phyloP scores from a whole-genome alignment of 192 early-diverging fungal genomes.

The Kappamyces sp. region DNA sequence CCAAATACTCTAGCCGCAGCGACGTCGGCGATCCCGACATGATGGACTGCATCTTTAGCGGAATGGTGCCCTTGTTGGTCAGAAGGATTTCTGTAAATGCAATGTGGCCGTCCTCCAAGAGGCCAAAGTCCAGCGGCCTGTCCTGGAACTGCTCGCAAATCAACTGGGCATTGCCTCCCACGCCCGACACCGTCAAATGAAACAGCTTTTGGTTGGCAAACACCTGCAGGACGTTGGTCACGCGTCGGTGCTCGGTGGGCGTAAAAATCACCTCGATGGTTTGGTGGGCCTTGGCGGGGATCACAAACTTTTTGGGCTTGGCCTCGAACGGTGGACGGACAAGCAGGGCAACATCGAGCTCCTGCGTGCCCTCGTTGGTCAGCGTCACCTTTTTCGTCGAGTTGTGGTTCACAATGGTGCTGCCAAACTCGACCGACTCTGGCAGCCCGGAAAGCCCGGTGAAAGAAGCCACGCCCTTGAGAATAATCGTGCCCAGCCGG shows the following conservation, averaged over 20 bases:
- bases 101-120: constrained; percentile 45
- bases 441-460: constrained; percentile 46
- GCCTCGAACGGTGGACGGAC: constrained; percentile 43
- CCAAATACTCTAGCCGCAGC: constrained; percentile 43
- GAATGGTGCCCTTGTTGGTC: constrained; percentile 53
- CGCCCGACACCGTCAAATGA: constrained; percentile 34
- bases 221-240: constrained; percentile 33
- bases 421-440: constrained; percentile 51
- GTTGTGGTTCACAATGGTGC: constrained; percentile 39
- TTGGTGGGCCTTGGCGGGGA: constrained; percentile 37
- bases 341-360: constrained; percentile 40
- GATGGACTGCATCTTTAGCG: constrained; percentile 42
- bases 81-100: constrained; percentile 45
- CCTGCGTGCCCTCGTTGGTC: constrained; percentile 44
- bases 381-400: constrained; percentile 33
- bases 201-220: constrained; percentile 56
- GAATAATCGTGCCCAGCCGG: constrained; percentile 33
- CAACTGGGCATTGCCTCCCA: constrained; percentile 47
- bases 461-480: constrained; percentile 41
- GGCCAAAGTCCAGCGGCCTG: constrained; percentile 52
- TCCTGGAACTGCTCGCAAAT: constrained; percentile 52
- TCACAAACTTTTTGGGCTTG: constrained; percentile 33
- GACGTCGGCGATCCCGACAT: constrained; percentile 37
- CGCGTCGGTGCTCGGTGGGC: constrained; percentile 45
- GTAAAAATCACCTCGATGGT: constrained; percentile 38